phyloP scores from a whole-genome alignment of 2,329 filamentous ascomycete species.

The Zasmidium cellare region DNA sequence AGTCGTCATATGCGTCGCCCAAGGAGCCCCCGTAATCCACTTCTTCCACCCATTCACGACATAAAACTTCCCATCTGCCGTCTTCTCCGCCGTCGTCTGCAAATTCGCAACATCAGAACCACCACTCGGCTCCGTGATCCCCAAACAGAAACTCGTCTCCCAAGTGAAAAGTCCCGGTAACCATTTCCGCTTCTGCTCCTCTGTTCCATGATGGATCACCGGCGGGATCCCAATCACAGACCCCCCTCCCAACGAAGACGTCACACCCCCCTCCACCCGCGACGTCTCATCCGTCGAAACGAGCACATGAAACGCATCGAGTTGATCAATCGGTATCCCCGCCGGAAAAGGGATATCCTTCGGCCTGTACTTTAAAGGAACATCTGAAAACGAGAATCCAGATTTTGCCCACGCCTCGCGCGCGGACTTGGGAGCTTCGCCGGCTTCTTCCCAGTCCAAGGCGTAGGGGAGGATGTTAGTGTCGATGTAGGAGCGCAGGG shows the following conservation, averaged over 20 bases:
- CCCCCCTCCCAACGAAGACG: constrained; percentile 59
- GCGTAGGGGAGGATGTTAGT: constrained; percentile 56
- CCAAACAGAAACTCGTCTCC: constrained; percentile 62
- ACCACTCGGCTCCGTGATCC: constrained; percentile 63
- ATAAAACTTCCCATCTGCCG: constrained; percentile 51
- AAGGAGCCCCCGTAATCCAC: constrained; percentile 57
- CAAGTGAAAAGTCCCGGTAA: constrained; percentile 60
- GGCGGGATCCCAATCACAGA: constrained; percentile 65
- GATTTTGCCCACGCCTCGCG: constrained; percentile 40
- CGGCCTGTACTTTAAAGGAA: constrained; percentile 46
- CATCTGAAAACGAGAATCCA: constrained; percentile 46
- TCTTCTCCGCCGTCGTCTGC: constrained; percentile 56
- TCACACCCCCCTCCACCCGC: constrained; percentile 50
- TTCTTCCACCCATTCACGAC: constrained; percentile 65
- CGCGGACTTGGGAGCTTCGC: constrained; percentile 50
- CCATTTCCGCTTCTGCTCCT: constrained; percentile 60
- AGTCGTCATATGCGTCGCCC: constrained; percentile 46
- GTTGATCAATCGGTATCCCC: constrained; percentile 48
- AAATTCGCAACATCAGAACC: constrained; percentile 67
- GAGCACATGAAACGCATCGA: constrained; percentile 57
- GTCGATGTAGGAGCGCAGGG: constrained; percentile 61
- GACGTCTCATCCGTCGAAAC: constrained; percentile 33
- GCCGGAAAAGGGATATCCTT: constrained; percentile 43
- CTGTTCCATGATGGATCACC: constrained; percentile 62
- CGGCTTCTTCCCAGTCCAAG: constrained; percentile 62